Percentiles rank a stretch among this genome's conserved stretches.
phyloP scores from a whole-genome alignment of 345 rosid species.

The Hibiscus mutabilis region DNA sequence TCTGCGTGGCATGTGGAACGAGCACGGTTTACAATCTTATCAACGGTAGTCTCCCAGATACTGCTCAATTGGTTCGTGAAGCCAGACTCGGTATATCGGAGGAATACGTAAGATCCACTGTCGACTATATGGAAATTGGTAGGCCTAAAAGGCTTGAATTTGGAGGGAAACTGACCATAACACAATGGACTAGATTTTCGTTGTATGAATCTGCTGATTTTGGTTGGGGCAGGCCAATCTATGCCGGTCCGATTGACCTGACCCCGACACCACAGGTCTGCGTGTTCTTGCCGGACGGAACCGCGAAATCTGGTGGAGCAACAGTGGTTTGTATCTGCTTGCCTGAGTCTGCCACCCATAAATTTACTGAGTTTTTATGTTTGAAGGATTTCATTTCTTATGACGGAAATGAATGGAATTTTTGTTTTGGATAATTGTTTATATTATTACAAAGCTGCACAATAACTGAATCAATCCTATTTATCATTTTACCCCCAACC shows the following conservation, averaged over 20 bases:
- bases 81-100: constrained; percentile 61
- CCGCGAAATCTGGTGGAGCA: constrained; percentile 39
- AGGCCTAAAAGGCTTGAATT: constrained; percentile 79
- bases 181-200: constrained; percentile 87
- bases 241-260: constrained; percentile 80
- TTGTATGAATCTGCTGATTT: constrained; percentile 80
- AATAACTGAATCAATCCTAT: too few species aligned
- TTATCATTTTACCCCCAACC: too few species aligned
- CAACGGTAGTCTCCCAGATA: constrained; percentile 39
- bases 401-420: not conserved
- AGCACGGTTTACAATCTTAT: constrained; percentile 52
- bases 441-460: too few species aligned
- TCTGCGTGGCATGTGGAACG: constrained; percentile 73
- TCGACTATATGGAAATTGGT: constrained; percentile 59
- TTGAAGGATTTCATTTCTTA: constrained; percentile 17
- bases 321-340: constrained; percentile 76
- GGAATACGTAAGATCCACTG: constrained; percentile 63
- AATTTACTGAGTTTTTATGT: constrained; percentile 42
- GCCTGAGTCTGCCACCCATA: constrained; percentile 52
- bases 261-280: constrained; percentile 93
- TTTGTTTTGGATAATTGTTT: not conserved
- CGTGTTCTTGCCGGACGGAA: constrained; percentile 70
- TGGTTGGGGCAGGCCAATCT: constrained; percentile 82
- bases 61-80: constrained; percentile 48
- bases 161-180: constrained; percentile 78